Base-by-base conservation (phyloP, 2,329 filamentous ascomycete species). In the Fusarium tjaetaba region DNA sequence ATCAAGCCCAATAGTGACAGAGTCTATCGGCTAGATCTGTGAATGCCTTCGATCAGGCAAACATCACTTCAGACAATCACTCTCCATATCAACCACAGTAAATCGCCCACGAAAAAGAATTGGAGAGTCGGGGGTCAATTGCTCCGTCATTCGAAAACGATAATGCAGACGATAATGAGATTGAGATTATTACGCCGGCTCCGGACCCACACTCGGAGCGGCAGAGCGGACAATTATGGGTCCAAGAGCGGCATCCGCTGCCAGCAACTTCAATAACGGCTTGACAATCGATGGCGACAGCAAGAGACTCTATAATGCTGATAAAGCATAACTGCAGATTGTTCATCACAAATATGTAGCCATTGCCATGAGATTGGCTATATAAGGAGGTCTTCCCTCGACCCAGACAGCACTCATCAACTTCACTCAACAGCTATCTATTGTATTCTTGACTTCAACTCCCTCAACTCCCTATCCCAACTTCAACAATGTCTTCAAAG, bases 401-500 rank as follows among this genome's bases (percentile, higher is more conserved):
- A 28, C 11, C 15, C 11, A 20, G 15, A 16, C 18, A 24, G 11
- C 43, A 36, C 22, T 34, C 7, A n/a, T 55, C 42, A 41, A 26
- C 24, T 26, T 24, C 57, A 60, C 34, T 52, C 20, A 39, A 38
- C 51, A 14, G 20, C 24, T 20, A 18, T 53, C 24, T 38, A 20
- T 26, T 53, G 28, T 30, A 30, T 30, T 11, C 28, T 30, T 30
- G 28, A 30, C 8, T 30, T 30, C 28, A 30, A 30, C 9, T 11
- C 28, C 28, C 28, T 30, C 43, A 39, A 28, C 5, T 18, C 51
- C 5, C 24, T 20, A 14, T 41, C 20, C 7, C 22, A n/a, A 41
- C 22, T 22, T 24, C 51, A 32, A 16, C 26, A 7, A 68, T 76
- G 73, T 53, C 71, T 22, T 61, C 62, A 0, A 76, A 73, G 39